These are phyloP conservation scores for Thermomucor indicae-seudaticae DNA, from an alignment of 371 early-diverging fungal genomes.

Conservation along the genomic window DNA sequence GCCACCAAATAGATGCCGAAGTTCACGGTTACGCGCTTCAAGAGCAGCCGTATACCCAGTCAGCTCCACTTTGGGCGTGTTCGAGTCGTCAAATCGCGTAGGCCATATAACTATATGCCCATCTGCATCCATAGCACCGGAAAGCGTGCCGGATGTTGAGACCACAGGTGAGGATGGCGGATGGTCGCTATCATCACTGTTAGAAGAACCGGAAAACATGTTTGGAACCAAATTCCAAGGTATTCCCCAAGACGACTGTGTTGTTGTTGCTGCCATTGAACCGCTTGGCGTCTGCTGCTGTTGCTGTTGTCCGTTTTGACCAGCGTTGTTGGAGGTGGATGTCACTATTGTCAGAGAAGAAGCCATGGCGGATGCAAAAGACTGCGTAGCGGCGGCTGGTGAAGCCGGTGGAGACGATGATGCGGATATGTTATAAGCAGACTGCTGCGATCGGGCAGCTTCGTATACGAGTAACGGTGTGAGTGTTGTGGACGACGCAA, in stretches of 20 bases:
- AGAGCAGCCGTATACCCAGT: conserved; percentile 25
- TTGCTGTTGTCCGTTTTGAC: conserved; percentile 1
- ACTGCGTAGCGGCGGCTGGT: conserved; percentile 18
- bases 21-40: conserved; percentile 30
- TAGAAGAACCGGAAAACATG: conserved; percentile 13
- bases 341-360: conserved; percentile 4
- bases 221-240: conserved; percentile 45
- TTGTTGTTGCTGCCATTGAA: not conserved
- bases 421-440: conserved; percentile 2
- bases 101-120: conserved; percentile 44
- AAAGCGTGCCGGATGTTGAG: not conserved
- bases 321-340: not conserved
- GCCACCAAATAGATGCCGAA: conserved; percentile 37
- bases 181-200: conserved; percentile 1
- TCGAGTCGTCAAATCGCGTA: conserved; percentile 20
- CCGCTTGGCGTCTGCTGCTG: conserved; percentile 1
- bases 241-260: conserved; percentile 36
- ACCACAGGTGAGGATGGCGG: conserved; percentile 7
- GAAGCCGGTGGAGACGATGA: conserved; percentile 17
- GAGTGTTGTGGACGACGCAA: conserved; percentile 33
- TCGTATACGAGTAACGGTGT: conserved; percentile 39
- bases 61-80: conserved; percentile 25
- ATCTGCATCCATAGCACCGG: conserved; percentile 14
- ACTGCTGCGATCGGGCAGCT: conserved; percentile 25
- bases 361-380: conserved; percentile 15